Conservation (phyloP, 163 green algal genomes). For the Volvox carteri region DNA sequence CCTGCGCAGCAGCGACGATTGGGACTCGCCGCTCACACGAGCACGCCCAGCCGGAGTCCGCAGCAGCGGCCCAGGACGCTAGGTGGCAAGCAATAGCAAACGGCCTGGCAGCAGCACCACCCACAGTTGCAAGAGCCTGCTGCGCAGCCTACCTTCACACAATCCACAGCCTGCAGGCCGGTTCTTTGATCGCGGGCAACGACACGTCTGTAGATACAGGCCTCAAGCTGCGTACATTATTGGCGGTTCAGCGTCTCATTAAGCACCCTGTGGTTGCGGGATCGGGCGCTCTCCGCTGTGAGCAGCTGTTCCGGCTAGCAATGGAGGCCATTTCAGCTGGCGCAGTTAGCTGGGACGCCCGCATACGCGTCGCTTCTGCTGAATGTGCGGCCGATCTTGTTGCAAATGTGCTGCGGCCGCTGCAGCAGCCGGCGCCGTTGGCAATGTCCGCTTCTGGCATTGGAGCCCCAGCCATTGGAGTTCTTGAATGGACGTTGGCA, state of each 20-base stretch:
- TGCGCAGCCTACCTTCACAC: conserved; percentile 1
- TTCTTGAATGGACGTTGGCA: neutral
- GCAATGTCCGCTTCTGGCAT: neutral
- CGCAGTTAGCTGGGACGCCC: neutral
- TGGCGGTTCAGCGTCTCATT: neutral
- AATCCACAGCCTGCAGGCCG: neutral
- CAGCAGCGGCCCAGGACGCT: no score
- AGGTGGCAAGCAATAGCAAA: no score
- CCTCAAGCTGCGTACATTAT: neutral
- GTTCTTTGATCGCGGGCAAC: neutral
- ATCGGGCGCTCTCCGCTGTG: neutral
- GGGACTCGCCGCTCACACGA: no score
- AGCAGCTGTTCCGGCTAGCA: conserved; percentile 3
- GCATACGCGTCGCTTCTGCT: neutral
- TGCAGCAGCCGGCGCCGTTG: neutral
- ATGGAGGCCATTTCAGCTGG: neutral
- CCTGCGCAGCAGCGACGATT: no score
- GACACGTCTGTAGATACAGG: neutral
- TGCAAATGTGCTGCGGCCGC: neutral
- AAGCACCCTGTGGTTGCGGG: neutral
- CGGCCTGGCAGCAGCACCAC: no score
- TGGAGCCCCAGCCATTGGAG: neutral
- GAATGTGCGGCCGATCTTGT: neutral
- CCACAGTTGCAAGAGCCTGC: neutral
- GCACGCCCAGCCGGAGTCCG: no score